These are phyloP conservation scores for Neonectria hederae DNA, from an alignment of 2,329 filamentous ascomycete genomes.

Conservation along the genomic window DNA sequence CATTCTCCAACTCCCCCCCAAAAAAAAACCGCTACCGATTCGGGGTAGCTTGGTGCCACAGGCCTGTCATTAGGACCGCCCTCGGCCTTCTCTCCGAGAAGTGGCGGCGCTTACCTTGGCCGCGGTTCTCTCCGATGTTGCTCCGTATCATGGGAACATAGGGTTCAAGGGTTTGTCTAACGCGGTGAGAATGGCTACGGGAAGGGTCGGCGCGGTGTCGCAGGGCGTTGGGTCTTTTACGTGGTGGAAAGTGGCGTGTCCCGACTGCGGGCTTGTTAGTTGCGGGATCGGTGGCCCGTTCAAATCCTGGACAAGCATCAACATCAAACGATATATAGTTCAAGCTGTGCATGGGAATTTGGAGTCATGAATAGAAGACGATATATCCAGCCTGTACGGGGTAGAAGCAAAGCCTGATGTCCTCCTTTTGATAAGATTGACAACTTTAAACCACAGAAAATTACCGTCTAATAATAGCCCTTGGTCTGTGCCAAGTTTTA, in stretches of 20 bases:
- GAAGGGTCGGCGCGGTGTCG: background rate
- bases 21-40: conserved; percentile 4
- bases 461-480: no score
- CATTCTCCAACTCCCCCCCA: conserved; percentile 17
- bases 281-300: background rate
- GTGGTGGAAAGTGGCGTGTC: background rate
- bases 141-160: background rate
- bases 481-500: no score
- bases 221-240: background rate
- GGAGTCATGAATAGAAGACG: no score
- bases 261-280: background rate
- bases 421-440: no score
- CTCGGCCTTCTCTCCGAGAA: conserved; percentile 20
- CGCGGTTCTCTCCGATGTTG: conserved; percentile 15
- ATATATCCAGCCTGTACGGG: no score
- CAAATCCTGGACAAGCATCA: background rate
- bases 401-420: no score
- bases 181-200: background rate
- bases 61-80: background rate
- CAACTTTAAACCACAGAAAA: no score
- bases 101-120: background rate
- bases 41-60: conserved; percentile 14
- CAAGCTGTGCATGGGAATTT: no score
- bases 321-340: background rate
- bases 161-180: background rate